A percentile compares a stretch with the other conserved stretches of the same genome.
phyloP scores from a whole-genome alignment of 192 early-diverging fungal species.

The Coemansia reversa region DNA sequence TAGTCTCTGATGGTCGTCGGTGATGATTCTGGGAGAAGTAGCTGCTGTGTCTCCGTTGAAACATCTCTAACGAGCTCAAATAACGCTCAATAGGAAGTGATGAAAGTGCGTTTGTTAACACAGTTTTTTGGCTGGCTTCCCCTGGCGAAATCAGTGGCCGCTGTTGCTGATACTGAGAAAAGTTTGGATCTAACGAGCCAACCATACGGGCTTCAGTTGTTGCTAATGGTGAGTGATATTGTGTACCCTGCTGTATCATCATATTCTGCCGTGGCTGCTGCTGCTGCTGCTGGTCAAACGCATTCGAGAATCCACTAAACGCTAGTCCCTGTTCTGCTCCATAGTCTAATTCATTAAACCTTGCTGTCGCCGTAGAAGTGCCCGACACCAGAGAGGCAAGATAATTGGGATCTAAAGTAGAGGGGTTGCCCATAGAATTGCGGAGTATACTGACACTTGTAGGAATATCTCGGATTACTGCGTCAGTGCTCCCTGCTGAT shows the following conservation, averaged over 20 bases:
- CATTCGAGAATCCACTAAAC: background rate
- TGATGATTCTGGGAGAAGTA: background rate
- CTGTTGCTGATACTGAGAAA: conserved; percentile 8
- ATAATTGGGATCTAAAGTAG: background rate
- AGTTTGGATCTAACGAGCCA: background rate
- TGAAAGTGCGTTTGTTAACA: conserved; percentile 3
- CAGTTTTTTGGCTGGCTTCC: background rate
- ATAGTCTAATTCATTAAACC: background rate
- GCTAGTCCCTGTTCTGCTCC: background rate
- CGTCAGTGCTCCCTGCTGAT: background rate
- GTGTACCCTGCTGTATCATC: background rate
- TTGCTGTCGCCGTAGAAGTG: background rate
- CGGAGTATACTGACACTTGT: background rate
- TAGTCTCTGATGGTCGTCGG: background rate
- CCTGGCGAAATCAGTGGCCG: background rate
- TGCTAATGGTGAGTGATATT: background rate
- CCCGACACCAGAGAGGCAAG: background rate
- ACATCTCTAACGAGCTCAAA: conserved; percentile 24
- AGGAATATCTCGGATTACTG: background rate
- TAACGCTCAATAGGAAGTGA: conserved; percentile 23
- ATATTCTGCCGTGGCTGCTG: background rate
- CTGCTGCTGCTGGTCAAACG: background rate
- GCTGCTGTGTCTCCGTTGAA: conserved; percentile 7
- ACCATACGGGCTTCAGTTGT: background rate
- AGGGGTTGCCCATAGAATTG: background rate